Conservation (phyloP, 2,329 filamentous ascomycete species). For the Diplocarpon rosae region DNA sequence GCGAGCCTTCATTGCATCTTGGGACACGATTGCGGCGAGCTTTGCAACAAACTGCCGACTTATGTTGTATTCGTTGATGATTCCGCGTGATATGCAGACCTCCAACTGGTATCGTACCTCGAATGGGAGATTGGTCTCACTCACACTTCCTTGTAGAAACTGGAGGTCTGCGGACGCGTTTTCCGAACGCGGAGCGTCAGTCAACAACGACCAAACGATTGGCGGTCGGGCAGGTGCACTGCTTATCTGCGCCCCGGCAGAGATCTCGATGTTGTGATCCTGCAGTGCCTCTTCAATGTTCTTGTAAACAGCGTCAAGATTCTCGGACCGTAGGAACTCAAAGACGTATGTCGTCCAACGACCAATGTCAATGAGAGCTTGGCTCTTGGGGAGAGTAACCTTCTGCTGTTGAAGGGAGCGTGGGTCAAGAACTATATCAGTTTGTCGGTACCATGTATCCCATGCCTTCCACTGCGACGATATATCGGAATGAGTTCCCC, state of each 20-base stretch:
- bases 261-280: slow-evolving; percentile 61
- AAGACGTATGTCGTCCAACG: slow-evolving; percentile 53
- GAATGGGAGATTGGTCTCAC: slow-evolving; percentile 45
- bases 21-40: slow-evolving; percentile 40
- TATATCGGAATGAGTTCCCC: slow-evolving; percentile 29
- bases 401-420: slow-evolving; percentile 27
- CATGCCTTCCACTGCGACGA: slow-evolving; percentile 41
- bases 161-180: slow-evolving; percentile 12
- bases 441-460: slow-evolving; percentile 52
- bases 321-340: slow-evolving; percentile 31
- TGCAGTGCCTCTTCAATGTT: slow-evolving; percentile 33
- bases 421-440: slow-evolving; percentile 43
- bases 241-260: slow-evolving; percentile 10
- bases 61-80: slow-evolving; percentile 68
- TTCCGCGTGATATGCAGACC: slow-evolving; percentile 74
- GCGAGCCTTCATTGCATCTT: slow-evolving; percentile 39
- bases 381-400: slow-evolving; percentile 36
- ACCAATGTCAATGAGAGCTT: slow-evolving; percentile 48
- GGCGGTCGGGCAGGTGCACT: too few relatives aligned
- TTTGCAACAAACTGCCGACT: slow-evolving; percentile 52
- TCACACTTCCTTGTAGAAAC: slow-evolving; percentile 17
- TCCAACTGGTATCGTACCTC: slow-evolving; percentile 81
- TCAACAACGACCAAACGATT: slow-evolving; percentile 28
- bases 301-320: slow-evolving; percentile 14
- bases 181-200: slow-evolving; percentile 19